Base-by-base conservation (phyloP, 371 early-diverging fungal genomes). In the Parasitella parasitica region DNA sequence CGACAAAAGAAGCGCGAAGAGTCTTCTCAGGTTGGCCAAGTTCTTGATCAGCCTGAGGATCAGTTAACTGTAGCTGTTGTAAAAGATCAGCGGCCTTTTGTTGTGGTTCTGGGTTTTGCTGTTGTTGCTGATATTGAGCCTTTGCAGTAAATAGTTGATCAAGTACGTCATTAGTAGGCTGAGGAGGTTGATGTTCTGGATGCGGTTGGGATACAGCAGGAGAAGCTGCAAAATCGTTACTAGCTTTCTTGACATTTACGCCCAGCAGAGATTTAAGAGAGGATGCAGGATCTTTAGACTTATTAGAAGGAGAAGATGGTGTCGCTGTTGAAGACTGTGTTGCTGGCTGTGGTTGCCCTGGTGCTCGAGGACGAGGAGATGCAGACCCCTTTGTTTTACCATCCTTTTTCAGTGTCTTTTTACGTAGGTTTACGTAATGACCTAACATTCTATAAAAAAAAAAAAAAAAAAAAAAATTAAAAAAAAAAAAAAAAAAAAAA, bases 221-320 rank as follows among this genome's bases (percentile, higher is more conserved):
- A 16, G 68, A 53, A 20, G 63, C 69, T 15, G 59, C 50, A 28
- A 53, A 20, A 6, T 20, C 56, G 16, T 54, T 62, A 15, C 11
- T 18, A 18, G 34, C 11, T 34, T 28, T 12, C n/a, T 18, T 27
- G 22, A 20, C 20, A 28, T 41, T 32, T 6, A 70, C 63, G 35
- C 72, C 75, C 9, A 72, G 54, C 24, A 76, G 57, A 0, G 76
- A 72, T 51, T 74, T 74, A 6, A 70, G 57, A 6, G 65, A 63
- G 38, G 54, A 46, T 3, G 72, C 46, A 20, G 73, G 46, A 16
- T 67, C 67, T 12, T 8, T 53, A 6, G 69, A 53, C 35, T 68
- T 50, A n/a, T 48, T 48, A 13, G 15, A 28, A 27, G 49, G 7
- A 16, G 53, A 43, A 22, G 24, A 2, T 12, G 53, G 50, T 35